A percentile compares a stretch with the other conserved stretches of the same genome.
These are phyloP conservation scores for Suillus hirtellus DNA, from an alignment of 768 basidiomycete species.

Conservation along the genomic window DNA sequence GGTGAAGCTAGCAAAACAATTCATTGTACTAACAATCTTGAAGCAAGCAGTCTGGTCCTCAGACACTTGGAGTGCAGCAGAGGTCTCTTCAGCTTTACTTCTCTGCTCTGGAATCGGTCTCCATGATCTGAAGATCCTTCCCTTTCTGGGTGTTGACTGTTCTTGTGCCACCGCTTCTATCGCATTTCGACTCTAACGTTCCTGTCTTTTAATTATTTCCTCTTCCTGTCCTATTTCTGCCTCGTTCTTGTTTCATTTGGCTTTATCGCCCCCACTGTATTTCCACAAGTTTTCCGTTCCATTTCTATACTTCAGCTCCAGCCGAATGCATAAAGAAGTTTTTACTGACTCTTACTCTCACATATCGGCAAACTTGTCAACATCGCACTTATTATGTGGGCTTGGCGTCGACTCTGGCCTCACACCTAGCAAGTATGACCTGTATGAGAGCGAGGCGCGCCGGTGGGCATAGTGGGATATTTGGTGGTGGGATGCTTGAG, in stretches of 20 bases:
- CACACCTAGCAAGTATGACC: conserved; percentile 43
- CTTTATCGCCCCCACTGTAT: background rate
- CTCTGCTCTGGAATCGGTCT: background rate
- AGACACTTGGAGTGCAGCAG: too few relatives aligned
- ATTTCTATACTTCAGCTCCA: background rate
- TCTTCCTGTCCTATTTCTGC: background rate
- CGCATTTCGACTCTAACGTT: background rate
- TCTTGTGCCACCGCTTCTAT: background rate
- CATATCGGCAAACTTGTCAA: conserved; percentile 73
- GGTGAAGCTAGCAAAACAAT: too few relatives aligned
- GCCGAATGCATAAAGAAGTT: background rate
- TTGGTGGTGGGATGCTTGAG: conserved; percentile 75
- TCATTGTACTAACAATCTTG: too few relatives aligned
- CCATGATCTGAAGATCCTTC: conserved; percentile 1
- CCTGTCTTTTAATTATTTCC: background rate
- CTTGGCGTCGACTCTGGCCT: conserved; percentile 61
- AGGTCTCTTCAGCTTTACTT: background rate
- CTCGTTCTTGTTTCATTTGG: conserved; percentile 14
- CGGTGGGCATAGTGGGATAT: conserved; percentile 78
- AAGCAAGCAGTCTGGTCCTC: too few relatives aligned
- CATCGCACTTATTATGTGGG: conserved; percentile 60
- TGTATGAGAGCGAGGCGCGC: conserved; percentile 54
- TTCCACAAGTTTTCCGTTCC: too few relatives aligned
- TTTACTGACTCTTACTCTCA: background rate
- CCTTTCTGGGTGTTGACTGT: background rate